Conservation (phyloP, 2,329 filamentous ascomycete species). For the Apiospora sp. region DNA sequence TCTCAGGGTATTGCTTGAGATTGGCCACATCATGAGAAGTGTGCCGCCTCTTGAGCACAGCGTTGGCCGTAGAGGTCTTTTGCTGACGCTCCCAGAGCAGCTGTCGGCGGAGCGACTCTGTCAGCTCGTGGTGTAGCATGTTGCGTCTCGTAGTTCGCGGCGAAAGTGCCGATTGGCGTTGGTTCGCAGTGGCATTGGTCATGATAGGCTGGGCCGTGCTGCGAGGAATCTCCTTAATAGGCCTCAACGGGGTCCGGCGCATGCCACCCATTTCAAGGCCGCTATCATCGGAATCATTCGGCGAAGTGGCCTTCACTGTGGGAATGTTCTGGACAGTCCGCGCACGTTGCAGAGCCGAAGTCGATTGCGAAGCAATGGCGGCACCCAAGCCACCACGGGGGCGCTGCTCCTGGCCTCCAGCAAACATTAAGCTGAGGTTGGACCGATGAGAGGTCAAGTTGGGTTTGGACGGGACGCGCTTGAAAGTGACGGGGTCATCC, state of each 20-base stretch:
- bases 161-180: slow-evolving; percentile 80
- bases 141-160: slow-evolving; percentile 91
- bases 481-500: slow-evolving; percentile 82
- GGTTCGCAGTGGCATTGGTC: slow-evolving; percentile 65
- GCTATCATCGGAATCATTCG: slow-evolving; percentile 68
- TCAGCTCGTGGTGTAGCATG: slow-evolving; percentile 95
- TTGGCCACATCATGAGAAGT: slow-evolving; percentile 92
- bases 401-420: slow-evolving; percentile 60
- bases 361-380: slow-evolving; percentile 70
- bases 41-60: slow-evolving; percentile 87
- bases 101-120: slow-evolving; percentile 89
- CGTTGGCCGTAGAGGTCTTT: slow-evolving; percentile 87
- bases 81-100: slow-evolving; percentile 96
- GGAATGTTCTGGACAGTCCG: slow-evolving; percentile 57
- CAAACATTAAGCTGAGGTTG: slow-evolving; percentile 88
- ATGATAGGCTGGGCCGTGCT: slow-evolving; percentile 77
- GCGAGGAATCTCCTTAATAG: slow-evolving; percentile 70
- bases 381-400: slow-evolving; percentile 37
- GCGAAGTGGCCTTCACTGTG: slow-evolving; percentile 53
- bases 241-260: slow-evolving; percentile 56
- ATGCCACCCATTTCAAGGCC: slow-evolving; percentile 68
- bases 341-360: slow-evolving; percentile 73
- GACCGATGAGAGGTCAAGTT: slow-evolving; percentile 88
- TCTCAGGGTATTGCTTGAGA: slow-evolving; percentile 81
- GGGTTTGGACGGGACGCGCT: slow-evolving; percentile 86